Conservation (phyloP, 768 basidiomycete species). For the Suillus weaverae region DNA sequence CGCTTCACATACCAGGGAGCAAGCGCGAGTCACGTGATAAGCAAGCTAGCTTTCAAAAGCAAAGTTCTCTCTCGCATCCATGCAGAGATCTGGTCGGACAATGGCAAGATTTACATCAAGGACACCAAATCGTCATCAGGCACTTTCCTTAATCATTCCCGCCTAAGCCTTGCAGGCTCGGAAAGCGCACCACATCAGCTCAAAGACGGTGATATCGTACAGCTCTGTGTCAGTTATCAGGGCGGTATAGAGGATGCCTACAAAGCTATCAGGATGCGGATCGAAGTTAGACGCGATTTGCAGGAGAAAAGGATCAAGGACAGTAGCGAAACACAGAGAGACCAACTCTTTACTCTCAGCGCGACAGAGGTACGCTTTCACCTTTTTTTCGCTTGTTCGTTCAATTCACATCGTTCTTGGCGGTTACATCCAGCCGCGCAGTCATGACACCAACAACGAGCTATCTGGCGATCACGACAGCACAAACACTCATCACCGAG, state of each 20-base stretch:
- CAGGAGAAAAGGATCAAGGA: constrained; percentile 37
- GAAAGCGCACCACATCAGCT: constrained; percentile 77
- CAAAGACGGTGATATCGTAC: constrained; percentile 92
- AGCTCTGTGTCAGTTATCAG: constrained; percentile 97
- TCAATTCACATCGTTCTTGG: neutral
- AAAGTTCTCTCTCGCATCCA: constrained; percentile 95
- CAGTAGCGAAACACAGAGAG: no score
- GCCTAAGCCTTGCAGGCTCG: constrained; percentile 79
- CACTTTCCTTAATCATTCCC: constrained; percentile 93
- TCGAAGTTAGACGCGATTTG: constrained; percentile 92
- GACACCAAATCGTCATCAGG: constrained; percentile 91
- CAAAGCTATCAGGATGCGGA: constrained; percentile 92
- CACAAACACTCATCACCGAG: neutral
- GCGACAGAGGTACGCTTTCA: neutral
- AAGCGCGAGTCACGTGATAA: no score
- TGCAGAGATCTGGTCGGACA: constrained; percentile 89
- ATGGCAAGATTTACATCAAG: constrained; percentile 75
- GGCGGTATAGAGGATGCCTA: constrained; percentile 97
- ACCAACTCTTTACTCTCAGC: no score
- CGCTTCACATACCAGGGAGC: constrained; percentile 62
- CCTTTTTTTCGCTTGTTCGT: neutral
- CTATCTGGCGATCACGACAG: neutral
- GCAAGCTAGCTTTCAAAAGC: constrained; percentile 59
- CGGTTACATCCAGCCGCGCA: neutral
- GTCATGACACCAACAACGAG: neutral